Percentiles rank a stretch among this genome's conserved stretches.
Evolutionary conservation across 2,329 filamentous ascomycete species (phyloP).

Genomic region (Phyllosticta citribraziliensis): DNA sequence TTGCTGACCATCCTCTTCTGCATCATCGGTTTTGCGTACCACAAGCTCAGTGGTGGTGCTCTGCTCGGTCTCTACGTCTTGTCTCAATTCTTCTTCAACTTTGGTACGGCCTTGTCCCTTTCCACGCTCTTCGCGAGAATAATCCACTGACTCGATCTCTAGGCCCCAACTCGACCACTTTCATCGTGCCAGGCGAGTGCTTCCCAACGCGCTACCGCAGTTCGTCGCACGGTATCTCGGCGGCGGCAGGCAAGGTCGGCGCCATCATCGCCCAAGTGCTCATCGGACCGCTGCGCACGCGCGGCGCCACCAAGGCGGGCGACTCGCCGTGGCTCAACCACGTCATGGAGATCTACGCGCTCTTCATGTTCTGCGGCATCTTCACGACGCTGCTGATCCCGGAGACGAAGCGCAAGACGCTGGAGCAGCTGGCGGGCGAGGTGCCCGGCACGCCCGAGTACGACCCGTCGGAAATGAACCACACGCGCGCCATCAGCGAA

Average conservation of each 20-base stretch:
- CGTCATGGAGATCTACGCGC: constrained; percentile 66
- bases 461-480: constrained; percentile 19
- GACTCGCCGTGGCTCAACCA: constrained; percentile 59
- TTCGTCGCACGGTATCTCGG: constrained; percentile 40
- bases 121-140: constrained; percentile 11
- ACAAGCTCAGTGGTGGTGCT: constrained; percentile 32
- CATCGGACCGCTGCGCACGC: constrained; percentile 41
- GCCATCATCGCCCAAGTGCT: constrained; percentile 41
- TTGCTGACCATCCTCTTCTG: constrained; percentile 40
- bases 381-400: constrained; percentile 63
- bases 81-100: constrained; percentile 45
- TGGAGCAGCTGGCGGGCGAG: constrained; percentile 63
- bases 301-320: constrained; percentile 41
- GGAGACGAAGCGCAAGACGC: constrained; percentile 63
- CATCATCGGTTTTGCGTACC: constrained; percentile 40
- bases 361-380: constrained; percentile 69
- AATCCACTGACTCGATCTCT: too few species aligned
- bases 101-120: constrained; percentile 24
- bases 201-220: constrained; percentile 41
- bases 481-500: neutral
- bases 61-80: constrained; percentile 39
- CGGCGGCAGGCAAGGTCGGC: constrained; percentile 39
- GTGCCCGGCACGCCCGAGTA: constrained; percentile 46
- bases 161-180: constrained; percentile 40
- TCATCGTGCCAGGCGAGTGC: constrained; percentile 43